Evolutionary conservation across 75 land plant species (phyloP), one percentile per base, ranked within the genome.

Genomic region (Gnetum montanum): DNA sequence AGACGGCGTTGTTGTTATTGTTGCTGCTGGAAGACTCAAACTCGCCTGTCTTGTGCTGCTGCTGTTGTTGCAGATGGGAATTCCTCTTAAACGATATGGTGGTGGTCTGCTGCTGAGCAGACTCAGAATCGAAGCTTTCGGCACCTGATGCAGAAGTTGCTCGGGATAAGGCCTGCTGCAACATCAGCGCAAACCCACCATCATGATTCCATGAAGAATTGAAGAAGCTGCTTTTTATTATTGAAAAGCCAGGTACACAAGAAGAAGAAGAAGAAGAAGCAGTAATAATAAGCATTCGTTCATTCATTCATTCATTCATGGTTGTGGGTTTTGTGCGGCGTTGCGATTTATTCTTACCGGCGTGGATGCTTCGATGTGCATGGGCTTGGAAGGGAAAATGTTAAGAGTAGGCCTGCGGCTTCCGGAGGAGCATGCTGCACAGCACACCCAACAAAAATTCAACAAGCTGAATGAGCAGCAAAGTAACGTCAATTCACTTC

Each of bases 361-460:
- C 40, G 77, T 12, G 41, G 76, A 59, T 5, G 73, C 58, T n/a
- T 72, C 80, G 6, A 70, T 72, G 54, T 77, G 85, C 85, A 81
- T 77, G 20, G 85, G 85, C 73, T 77, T 72, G 46, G 85, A 81
- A 3, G 85, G 85, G 64, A 81, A 81, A 38, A 81, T 81, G 62
- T 81, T 81, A 50, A 81, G 31, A 49, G 80, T 81, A 25, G 77
- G 77, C 24, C 70, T 78, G 47, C 43, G 43, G 18, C 16, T 41
- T 18, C 69, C 67, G 1, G 64, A 73, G 2, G 63, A 65, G 54
- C 24, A 55, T 58, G 55, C 71, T 69, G 71, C 59, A 69, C 27
- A 62, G 13, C 2, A 40, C 41, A 40, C 41, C 10, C 41, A 40
- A 10, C 10, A 10, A 40, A 10, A 40, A 10, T 10, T 40, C 10